These are phyloP conservation scores for Breviolum minutum DNA, from an alignment of 73 alveolate species.

Conservation along the genomic window DNA sequence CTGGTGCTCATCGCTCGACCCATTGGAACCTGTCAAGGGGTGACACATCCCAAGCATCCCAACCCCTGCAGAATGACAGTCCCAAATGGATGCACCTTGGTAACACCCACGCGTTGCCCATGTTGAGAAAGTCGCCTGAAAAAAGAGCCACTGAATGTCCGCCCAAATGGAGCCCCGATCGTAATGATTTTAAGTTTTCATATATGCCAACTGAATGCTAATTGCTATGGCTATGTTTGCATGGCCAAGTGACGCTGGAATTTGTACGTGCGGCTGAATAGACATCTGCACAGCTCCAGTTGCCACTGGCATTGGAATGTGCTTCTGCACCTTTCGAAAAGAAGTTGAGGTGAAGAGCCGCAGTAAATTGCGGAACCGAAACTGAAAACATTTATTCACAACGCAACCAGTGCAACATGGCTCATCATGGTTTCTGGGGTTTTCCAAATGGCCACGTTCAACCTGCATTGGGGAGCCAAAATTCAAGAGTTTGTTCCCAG, in stretches of 20 bases:
- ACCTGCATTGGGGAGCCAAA: neutral
- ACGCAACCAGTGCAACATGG: neutral
- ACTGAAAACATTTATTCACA: neutral
- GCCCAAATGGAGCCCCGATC: no score
- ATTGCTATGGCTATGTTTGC: no score
- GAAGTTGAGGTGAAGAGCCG: neutral
- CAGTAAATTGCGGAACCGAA: neutral
- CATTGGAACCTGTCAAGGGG: constrained; percentile 11
- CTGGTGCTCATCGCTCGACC: constrained; percentile 95
- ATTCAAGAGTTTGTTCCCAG: neutral
- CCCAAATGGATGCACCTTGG: neutral
- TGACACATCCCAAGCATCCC: neutral
- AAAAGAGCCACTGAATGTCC: no score
- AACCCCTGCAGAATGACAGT: neutral
- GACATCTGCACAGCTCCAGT: constrained; percentile 18
- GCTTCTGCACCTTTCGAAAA: constrained; percentile 10
- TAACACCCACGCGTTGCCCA: constrained; percentile 8
- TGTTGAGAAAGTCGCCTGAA: constrained; percentile 21
- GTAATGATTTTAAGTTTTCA: no score
- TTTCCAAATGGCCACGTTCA: neutral
- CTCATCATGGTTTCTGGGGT: neutral
- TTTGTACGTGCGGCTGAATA: constrained; percentile 23
- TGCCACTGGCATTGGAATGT: constrained; percentile 30
- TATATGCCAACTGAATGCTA: no score
- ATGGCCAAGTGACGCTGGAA: constrained; percentile 14